Evolutionary conservation across 495 filamentous ascomycete genomes (phyloP), one percentile per base, ranked within the genome.

Genomic region (Penicillium argentinense): DNA sequence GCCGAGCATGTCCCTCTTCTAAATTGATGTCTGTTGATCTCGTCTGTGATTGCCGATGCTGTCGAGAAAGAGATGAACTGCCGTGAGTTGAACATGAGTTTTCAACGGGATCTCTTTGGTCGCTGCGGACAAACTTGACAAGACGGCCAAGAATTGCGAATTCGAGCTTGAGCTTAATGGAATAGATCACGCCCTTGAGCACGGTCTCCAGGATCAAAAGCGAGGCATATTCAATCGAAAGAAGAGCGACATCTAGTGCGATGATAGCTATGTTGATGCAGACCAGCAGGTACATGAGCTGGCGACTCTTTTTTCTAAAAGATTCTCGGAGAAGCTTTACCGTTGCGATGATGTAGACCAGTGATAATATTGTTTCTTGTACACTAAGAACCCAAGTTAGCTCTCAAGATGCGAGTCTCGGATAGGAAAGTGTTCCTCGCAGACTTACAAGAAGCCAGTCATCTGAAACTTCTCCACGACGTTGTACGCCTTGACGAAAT

Each of bases 91-190:
- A 19, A 22, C 33, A 19, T 11, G 17, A 14, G 21, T 12, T 19
- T 21, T 36, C 33, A 36, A 36, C 16, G 13, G 12, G n/a, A 12
- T 22, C 33, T 36, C 3, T 8, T 36, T 36, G 33, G 8, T 18
- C 17, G n/a, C 16, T 19, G 33, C 33, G 14, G 8, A 21, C 33
- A 18, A 36, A 36, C 3, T n/a, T 36, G 16, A 44, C 42, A 9
- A 44, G 29, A 14, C 29, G 29, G 9, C 42, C 28, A 21, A 44
- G 32, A 13, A 44, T 33, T 2, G 42, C 42, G 17, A 44, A 44
- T 23, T 44, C 42, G 16, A 44, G 42, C 19, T 44, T 44, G 18
- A 44, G 23, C 23, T 44, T 44, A 18, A 44, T 17, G 5, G 28
- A 33, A 33, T 44, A 44, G 16, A 44, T 22, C 7, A 33, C 32